Evolutionary conservation across 2,329 filamentous ascomycete species (phyloP), one percentile per base, ranked within the genome.

Genomic region (Atkinsonella texensis): DNA sequence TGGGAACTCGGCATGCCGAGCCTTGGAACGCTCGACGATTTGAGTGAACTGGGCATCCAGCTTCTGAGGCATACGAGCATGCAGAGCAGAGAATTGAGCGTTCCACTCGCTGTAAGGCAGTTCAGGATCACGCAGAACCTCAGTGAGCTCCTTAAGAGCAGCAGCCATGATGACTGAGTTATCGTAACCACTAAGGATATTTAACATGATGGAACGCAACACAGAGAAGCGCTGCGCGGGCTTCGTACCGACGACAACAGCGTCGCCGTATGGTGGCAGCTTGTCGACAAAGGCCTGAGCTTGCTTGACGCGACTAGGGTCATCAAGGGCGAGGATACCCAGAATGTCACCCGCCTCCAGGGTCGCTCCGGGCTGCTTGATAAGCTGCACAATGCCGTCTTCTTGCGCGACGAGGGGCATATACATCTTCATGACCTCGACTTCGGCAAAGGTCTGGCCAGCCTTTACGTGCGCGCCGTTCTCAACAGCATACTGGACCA

Each of bases 341-440:
- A 98, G 81, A 54, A 98, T 97, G 66, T 98, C 93, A 69, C 93
- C 93, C 65, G 93, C 93, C 69, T 97, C 90, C 46, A 98, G 85
- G 17, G 89, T 94, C n/a, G 93, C 87, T 68, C 93, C 93, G 56
- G 93, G 93, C 73, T 97, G 93, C 81, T 98, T 98, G 77, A 98
- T 95, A 62, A 98, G 81, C 74, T 96, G 93, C 52, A 98, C 91
- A 51, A 95, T 80, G 75, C 93, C 93, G 62, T 95, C 93, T 69
- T 98, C 93, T 65, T 90, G 85, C 2, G 93, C 87, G 55, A 98
- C 80, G 51, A 98, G 78, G 63, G 93, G 93, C 93, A 98, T 98
- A 79, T 97, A 97, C 93, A 98, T 98, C 80, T 98, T 98, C 93
- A 98, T 98, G 71, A 98, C 93, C 72, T 98, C 93, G 41, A 98